Evolutionary conservation across 331 rosid species (phyloP).

Genomic region (Dryas integrifolia): DNA sequence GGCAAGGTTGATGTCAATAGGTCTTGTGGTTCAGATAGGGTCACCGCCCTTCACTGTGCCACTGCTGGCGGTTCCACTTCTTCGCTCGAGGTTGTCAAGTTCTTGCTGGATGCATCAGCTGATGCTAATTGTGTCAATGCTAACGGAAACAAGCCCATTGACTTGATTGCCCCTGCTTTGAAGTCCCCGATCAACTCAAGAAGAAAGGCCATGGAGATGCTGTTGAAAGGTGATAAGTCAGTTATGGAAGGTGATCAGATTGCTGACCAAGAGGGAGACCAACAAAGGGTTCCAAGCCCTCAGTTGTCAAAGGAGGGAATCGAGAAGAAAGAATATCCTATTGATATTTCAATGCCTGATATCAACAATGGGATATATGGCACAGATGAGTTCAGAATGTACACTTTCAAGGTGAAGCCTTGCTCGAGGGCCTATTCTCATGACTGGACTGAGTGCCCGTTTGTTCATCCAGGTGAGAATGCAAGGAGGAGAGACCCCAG

Average conservation of each 20-base stretch:
- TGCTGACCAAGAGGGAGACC: slow-evolving; percentile 44
- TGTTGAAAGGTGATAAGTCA: slow-evolving; percentile 51
- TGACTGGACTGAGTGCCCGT: slow-evolving; percentile 99
- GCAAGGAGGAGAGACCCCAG: slow-evolving; percentile 98
- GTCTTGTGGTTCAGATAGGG: slow-evolving; percentile 68
- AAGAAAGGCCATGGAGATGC: slow-evolving; percentile 68
- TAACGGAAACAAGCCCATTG: slow-evolving; percentile 55
- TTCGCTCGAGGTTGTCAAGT: slow-evolving; percentile 60
- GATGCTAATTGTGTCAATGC: slow-evolving; percentile 50
- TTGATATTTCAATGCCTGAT: slow-evolving; percentile 82
- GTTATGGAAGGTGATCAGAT: slow-evolving; percentile 37
- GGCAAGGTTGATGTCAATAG: slow-evolving; percentile 69
- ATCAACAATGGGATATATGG: slow-evolving; percentile 88
- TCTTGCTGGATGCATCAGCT: slow-evolving; percentile 76
- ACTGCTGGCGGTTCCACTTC: slow-evolving; percentile 69
- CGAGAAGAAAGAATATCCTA: slow-evolving; percentile 88
- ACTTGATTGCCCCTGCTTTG: slow-evolving; percentile 55
- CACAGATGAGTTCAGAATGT: slow-evolving; percentile 90
- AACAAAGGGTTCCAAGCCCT: slow-evolving; percentile 30
- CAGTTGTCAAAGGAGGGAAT: slow-evolving; percentile 45
- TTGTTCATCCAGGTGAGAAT: slow-evolving; percentile 99
- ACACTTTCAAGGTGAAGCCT: slow-evolving; percentile 94
- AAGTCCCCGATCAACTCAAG: slow-evolving; percentile 42
- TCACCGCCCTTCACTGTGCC: slow-evolving; percentile 93
- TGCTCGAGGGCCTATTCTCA: slow-evolving; percentile 98